phyloP scores from a whole-genome alignment of 371 early-diverging fungal genomes.

The Funneliformis caledonium region DNA sequence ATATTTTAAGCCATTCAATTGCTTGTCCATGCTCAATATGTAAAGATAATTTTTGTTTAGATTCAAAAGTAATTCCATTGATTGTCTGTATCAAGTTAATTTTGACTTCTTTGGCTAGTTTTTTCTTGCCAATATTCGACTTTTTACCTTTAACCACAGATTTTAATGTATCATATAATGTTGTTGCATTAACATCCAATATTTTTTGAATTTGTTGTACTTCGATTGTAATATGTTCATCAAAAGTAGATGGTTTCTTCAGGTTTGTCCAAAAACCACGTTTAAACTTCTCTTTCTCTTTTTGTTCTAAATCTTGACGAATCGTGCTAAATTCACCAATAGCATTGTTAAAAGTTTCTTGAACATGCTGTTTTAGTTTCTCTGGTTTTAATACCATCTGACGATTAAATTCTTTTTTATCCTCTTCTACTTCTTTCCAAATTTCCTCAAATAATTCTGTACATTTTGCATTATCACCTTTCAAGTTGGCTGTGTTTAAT shows the following conservation, averaged over 20 bases:
- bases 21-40: background rate
- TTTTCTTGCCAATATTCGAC: background rate
- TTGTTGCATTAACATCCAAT: background rate
- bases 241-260: background rate
- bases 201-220: background rate
- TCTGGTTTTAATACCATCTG: background rate
- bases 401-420: background rate
- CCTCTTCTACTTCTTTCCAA: constrained; percentile 1
- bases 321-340: background rate
- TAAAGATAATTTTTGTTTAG: background rate
- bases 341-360: background rate
- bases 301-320: background rate
- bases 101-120: background rate
- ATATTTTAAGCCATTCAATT: background rate
- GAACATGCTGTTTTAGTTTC: background rate
- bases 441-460: background rate
- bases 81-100: background rate
- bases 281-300: background rate
- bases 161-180: too few relatives aligned
- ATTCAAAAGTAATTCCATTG: background rate
- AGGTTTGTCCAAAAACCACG: background rate
- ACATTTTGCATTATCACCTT: background rate
- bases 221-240: background rate
- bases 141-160: background rate
- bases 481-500: background rate